Conservation (phyloP, 108 stramenopile species). For the Parmales sp. region DNA sequence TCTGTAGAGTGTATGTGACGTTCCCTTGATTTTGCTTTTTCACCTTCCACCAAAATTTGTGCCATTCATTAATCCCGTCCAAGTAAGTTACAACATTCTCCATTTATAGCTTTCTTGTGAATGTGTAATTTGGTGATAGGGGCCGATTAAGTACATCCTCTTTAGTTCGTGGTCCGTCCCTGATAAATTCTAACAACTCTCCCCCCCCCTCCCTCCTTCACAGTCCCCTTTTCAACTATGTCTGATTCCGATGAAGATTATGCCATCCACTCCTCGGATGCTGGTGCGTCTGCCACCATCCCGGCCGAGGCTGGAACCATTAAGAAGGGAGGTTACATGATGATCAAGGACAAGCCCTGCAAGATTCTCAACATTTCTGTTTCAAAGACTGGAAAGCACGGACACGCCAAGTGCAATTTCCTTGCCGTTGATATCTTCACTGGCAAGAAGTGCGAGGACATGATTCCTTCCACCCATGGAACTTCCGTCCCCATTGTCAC, state of each 20-base stretch:
- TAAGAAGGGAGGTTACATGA: slow-evolving; percentile 58
- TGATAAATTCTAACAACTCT: too few relatives aligned
- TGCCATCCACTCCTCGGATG: slow-evolving; percentile 73
- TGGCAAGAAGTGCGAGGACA: slow-evolving; percentile 98
- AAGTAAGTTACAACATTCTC: too few relatives aligned
- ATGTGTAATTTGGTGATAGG: too few relatives aligned
- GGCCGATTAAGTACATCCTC: too few relatives aligned
- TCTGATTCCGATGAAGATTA: slow-evolving; percentile 60
- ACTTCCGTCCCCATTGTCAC: slow-evolving; percentile 92
- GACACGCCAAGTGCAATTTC: slow-evolving; percentile 99
- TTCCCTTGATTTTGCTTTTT: too few relatives aligned
- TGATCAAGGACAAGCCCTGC: slow-evolving; percentile 98
- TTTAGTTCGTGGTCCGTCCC: too few relatives aligned
- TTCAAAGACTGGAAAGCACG: slow-evolving; percentile 99
- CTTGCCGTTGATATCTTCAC: slow-evolving; percentile 97
- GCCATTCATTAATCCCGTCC: too few relatives aligned
- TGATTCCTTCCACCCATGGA: slow-evolving; percentile 95
- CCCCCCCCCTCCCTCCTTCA: too few relatives aligned
- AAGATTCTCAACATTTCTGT: slow-evolving; percentile 96
- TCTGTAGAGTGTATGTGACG: too few relatives aligned
- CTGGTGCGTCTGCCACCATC: slow-evolving; percentile 80
- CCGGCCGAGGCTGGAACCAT: slow-evolving; percentile 75
- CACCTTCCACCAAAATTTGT: too few relatives aligned
- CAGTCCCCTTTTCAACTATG: too few relatives aligned
- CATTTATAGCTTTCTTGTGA: too few relatives aligned